phyloP scores from a whole-genome alignment of 495 filamentous ascomycete species.

The Astrothelium macrocarpum region DNA sequence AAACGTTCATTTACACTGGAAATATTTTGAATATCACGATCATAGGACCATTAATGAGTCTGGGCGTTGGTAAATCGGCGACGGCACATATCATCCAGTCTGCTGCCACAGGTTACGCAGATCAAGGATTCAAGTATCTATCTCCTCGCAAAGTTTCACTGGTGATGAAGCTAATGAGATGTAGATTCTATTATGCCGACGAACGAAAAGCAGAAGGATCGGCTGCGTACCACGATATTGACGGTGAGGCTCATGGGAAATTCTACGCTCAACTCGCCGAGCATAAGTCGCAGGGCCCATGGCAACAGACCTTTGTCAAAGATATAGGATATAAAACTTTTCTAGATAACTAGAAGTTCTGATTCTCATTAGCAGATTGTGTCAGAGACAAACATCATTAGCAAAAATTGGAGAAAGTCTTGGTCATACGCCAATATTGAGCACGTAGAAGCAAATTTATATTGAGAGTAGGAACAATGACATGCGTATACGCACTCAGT shows the following conservation, averaged over 20 bases:
- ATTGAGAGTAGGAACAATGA: no score
- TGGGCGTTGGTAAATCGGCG: conserved; percentile 36
- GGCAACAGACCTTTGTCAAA: conserved; percentile 36
- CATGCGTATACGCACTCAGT: no score
- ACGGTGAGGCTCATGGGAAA: conserved; percentile 32
- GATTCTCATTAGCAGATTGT: no score
- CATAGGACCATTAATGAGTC: conserved; percentile 25
- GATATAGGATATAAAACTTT: conserved; percentile 28
- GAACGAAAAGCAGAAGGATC: conserved; percentile 32
- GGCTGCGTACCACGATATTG: conserved; percentile 19
- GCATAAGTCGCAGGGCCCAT: conserved; percentile 25
- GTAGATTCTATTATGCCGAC: conserved; percentile 38
- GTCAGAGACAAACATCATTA: no score
- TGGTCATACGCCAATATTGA: no score
- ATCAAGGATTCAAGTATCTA: conserved; percentile 33
- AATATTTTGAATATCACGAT: conserved; percentile 31
- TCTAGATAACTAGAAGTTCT: not conserved
- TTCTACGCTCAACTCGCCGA: conserved; percentile 33
- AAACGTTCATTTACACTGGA: conserved; percentile 42
- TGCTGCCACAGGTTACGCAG: conserved; percentile 28
- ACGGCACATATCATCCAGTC: conserved; percentile 31
- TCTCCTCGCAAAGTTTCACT: not conserved
- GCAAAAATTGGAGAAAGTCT: no score
- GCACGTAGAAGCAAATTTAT: no score
- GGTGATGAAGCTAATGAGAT: not conserved